Percentiles rank a stretch among this genome's conserved stretches.
Evolutionary conservation across 306 rosid species (phyloP).

Genomic region (Castanea crenata): DNA sequence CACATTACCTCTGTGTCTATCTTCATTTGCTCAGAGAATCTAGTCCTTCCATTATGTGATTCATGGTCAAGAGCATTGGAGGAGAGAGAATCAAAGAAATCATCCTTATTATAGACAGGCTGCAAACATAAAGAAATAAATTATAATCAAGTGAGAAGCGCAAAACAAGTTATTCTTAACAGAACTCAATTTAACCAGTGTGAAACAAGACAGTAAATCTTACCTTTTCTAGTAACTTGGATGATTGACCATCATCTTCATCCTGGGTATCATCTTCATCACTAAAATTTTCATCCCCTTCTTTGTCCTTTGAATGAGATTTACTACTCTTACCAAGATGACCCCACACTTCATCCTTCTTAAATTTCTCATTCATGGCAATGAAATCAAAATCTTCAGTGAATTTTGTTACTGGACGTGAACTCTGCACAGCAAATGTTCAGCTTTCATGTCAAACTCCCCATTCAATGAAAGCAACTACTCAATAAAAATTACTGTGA

Average conservation of each 20-base stretch:
- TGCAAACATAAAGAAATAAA: slow-evolving; percentile 32
- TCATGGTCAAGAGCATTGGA: slow-evolving; percentile 40
- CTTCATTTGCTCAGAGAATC: slow-evolving; percentile 82
- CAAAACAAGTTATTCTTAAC: not conserved
- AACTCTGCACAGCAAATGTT: slow-evolving; percentile 49
- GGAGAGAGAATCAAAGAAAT: slow-evolving; percentile 83
- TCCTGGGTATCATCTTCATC: slow-evolving; percentile 58
- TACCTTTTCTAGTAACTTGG: slow-evolving; percentile 58
- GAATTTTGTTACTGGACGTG: slow-evolving; percentile 56
- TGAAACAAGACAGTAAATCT: slow-evolving; percentile 12
- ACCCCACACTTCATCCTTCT: slow-evolving; percentile 99
- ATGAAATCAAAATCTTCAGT: slow-evolving; percentile 92
- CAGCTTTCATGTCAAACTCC: slow-evolving; percentile 5
- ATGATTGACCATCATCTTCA: slow-evolving; percentile 48
- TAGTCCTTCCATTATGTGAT: slow-evolving; percentile 68
- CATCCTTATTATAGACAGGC: slow-evolving; percentile 84
- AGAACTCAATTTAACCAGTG: slow-evolving; percentile 2
- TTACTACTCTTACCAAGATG: slow-evolving; percentile 78
- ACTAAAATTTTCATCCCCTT: slow-evolving; percentile 50
- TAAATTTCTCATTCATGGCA: slow-evolving; percentile 97
- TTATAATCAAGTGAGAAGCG: slow-evolving; percentile 12
- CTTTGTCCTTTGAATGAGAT: slow-evolving; percentile 49
- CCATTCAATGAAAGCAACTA: not conserved
- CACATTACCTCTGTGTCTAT: slow-evolving; percentile 74
- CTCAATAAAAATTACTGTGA: not conserved